These are phyloP conservation scores for Heterobasidion parviporum DNA, from an alignment of 1,284 basidiomycete genomes.

Conservation along the genomic window DNA sequence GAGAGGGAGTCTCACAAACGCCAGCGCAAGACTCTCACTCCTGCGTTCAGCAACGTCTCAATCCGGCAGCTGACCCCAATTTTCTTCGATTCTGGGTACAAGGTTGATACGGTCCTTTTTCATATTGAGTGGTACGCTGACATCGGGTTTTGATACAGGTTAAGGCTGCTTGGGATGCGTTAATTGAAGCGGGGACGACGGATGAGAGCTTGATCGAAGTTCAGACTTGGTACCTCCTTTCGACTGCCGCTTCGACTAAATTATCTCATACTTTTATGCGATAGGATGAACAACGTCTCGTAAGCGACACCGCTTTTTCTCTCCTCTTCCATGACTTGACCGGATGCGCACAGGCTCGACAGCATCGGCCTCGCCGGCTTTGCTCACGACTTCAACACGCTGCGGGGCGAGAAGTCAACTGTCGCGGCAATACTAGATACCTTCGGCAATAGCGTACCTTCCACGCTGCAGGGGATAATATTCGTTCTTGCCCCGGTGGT, in stretches of 20 bases:
- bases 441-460: not conserved
- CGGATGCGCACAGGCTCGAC: slow-evolving; percentile 34
- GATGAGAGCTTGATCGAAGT: not conserved
- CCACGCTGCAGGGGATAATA: not conserved
- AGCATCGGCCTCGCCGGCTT: slow-evolving; percentile 51
- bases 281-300: slow-evolving; percentile 1
- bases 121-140: slow-evolving; percentile 18
- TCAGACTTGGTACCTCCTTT: not conserved
- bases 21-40: slow-evolving; percentile 32
- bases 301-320: not conserved
- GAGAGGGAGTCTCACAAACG: slow-evolving; percentile 14
- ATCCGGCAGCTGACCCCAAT: slow-evolving; percentile 26
- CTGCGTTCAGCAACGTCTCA: slow-evolving; percentile 32
- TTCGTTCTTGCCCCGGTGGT: not conserved
- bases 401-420: slow-evolving; percentile 36
- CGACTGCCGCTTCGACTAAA: not conserved
- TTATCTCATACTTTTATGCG: not conserved
- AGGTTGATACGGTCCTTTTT: slow-evolving; percentile 25
- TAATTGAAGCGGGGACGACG: not conserved
- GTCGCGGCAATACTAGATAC: slow-evolving; percentile 27
- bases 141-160: not conserved
- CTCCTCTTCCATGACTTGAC: not conserved
- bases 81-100: slow-evolving; percentile 38
- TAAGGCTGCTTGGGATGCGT: not conserved
- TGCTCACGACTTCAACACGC: slow-evolving; percentile 46